Evolutionary conservation across 1,284 basidiomycete genomes (phyloP), one percentile per base, ranked within the genome.

Genomic region (Leccinum cinnamomeum): DNA sequence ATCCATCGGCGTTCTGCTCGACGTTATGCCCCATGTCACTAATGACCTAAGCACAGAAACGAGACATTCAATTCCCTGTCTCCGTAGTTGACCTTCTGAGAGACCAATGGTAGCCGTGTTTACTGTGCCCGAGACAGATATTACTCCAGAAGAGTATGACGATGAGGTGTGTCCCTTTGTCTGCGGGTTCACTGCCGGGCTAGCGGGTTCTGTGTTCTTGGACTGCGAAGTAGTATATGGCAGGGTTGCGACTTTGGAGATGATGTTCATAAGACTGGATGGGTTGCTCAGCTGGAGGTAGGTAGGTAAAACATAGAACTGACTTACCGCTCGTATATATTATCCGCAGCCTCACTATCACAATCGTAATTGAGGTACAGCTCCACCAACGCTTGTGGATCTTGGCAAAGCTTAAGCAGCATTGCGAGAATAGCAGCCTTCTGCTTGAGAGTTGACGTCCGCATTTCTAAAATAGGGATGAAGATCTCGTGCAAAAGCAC

Each of bases 311-410:
- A 54, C 56, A 61, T 30, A 62, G 25, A 44, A 10, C 60, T 20
- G 53, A 64, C 61, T 78, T 70, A 93, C 90, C 94, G 91, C 72
- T 98, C 96, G 75, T 98, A 98, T 62, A 98, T 96, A 77, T 98
- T 98, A 72, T 97, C 96, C 7, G 85, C 84, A 5, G 95, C 93
- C 60, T 94, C 88, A 65, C 93, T 87, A 73, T 98, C 96, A 73
- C 96, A 98, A 71, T 98, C 96, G 73, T 98, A 98, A 77, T 98
- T 98, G 76, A 98, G 87, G 78, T 98, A 98, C 62, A 98, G 89
- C 75, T 98, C 96, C 25, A 98, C 96, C 16, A 98, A 81, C 7
- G 95, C 95, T 75, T 98, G 96, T 1, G 96, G 95, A 71, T 98
- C 95, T 75, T 96, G 91, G 71, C 92, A 95, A 14, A 98, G 80